Percentiles rank a stretch among this genome's conserved stretches.
These are phyloP conservation scores for Gloeophyllum trabeum DNA, from an alignment of 768 basidiomycete species.

Conservation along the genomic window DNA sequence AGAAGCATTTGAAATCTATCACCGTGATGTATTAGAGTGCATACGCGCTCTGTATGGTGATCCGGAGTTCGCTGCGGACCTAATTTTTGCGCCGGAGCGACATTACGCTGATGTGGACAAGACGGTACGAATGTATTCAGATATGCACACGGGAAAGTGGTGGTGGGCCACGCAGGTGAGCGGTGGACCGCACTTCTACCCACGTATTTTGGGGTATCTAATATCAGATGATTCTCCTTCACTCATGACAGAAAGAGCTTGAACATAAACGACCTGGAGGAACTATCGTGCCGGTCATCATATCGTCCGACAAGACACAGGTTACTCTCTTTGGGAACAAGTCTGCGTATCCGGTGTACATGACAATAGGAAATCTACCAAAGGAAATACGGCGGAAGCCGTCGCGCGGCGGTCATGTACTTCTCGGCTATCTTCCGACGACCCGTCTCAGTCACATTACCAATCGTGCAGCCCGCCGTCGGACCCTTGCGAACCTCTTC, in stretches of 20 bases:
- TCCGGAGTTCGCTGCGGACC: not conserved
- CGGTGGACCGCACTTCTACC: not conserved
- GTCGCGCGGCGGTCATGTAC: constrained; percentile 7
- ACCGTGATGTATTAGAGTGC: constrained; percentile 4
- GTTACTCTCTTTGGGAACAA: constrained; percentile 17
- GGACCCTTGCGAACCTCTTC: constrained; percentile 3
- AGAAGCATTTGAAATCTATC: not conserved
- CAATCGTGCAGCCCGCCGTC: constrained; percentile 3
- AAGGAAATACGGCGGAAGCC: constrained; percentile 11
- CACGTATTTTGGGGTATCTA: not conserved
- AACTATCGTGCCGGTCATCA: constrained; percentile 15
- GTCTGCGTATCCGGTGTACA: constrained; percentile 20
- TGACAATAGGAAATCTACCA: constrained; percentile 19
- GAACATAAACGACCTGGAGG: constrained; percentile 7
- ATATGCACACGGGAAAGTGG: constrained; percentile 10
- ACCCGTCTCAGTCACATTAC: constrained; percentile 6
- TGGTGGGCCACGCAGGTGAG: constrained; percentile 11
- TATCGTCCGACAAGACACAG: constrained; percentile 20
- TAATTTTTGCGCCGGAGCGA: constrained; percentile 5
- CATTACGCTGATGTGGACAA: constrained; percentile 1
- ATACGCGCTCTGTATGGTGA: constrained; percentile 2
- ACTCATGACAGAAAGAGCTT: not conserved
- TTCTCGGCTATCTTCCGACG: constrained; percentile 18
- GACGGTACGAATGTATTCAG: constrained; percentile 1
- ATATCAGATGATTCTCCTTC: no score